Evolutionary conservation across 345 rosid genomes (phyloP), one percentile per base, ranked within the genome.

Genomic region (Ceriops decandra): DNA sequence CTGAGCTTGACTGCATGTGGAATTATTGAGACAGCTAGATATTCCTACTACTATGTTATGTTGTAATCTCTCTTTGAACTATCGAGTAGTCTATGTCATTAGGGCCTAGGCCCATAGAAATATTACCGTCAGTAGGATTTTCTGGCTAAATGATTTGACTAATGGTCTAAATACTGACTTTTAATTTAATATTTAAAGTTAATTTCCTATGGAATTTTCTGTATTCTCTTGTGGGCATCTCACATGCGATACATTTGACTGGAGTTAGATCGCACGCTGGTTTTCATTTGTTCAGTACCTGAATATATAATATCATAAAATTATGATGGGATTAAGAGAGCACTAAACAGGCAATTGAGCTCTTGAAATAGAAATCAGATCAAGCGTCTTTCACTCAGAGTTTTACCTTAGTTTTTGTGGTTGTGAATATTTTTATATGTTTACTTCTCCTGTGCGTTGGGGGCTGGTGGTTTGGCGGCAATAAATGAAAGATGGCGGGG

Each of bases 1-100:
- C 85, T 0, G 98, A 91, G 76, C 86, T 91, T 11, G 98, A 91
- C 49, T 86, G 85, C 79, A 69, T 89, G 83, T 91, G 98, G 97
- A 80, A 84, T 57, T 68, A 51, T 33, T 57, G 66, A 71, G 53
- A 24, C 59, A 2, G 30, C 30, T 22, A 10, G 11, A 4, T 20
- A 13, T 56, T 8, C 59, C 16, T 10, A 24, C 13, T 22, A 9
- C 9, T 8, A 22, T 22, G 16, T 10, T 22, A 10, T 10, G 59
- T 8, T 1, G 30, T 8, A 10, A 56, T 42, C 1, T 42, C 49
- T 42, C 2, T 31, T 4, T 31, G 3, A 28, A 31, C 6, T 5
- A 31, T 13, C 49, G 0, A 42, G 19, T 42, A 11, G 49, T 15
- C 13, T 42, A 1, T 42, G 49, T 13, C 49, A 3, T 42, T 42